phyloP scores from a whole-genome alignment of 495 filamentous ascomycete species.

The Venustampulla echinocandica region DNA sequence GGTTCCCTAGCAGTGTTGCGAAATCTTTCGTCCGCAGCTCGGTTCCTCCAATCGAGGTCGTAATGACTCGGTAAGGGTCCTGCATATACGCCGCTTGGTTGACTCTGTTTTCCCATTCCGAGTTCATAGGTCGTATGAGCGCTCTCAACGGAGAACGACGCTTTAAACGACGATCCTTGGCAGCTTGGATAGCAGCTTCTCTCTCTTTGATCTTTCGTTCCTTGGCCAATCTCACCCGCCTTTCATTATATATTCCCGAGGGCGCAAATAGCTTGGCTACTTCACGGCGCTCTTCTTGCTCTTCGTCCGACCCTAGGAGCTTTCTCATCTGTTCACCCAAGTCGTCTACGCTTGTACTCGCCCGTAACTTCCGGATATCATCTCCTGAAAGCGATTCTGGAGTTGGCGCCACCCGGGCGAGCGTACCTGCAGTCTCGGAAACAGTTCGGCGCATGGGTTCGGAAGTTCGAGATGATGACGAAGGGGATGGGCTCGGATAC shows the following conservation, averaged over 20 bases:
- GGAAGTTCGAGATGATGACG: too few relatives aligned
- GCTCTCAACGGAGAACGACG: slow-evolving; percentile 20
- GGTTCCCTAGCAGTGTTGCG: slow-evolving; percentile 39
- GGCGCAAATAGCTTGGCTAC: background rate
- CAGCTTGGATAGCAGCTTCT: slow-evolving; percentile 6
- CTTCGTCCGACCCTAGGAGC: background rate
- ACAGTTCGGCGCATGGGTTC: too few relatives aligned
- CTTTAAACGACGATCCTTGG: slow-evolving; percentile 11
- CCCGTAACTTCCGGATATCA: background rate
- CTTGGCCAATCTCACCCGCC: slow-evolving; percentile 1
- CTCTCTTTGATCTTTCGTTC: slow-evolving; percentile 5
- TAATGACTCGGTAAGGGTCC: slow-evolving; percentile 26
- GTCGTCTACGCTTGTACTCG: background rate
- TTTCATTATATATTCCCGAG: background rate
- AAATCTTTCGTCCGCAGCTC: slow-evolving; percentile 55
- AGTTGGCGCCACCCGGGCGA: too few relatives aligned
- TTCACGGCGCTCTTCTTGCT: background rate
- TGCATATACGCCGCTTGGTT: slow-evolving; percentile 25
- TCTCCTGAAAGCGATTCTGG: background rate
- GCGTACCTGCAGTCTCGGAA: too few relatives aligned
- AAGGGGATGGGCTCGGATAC: too few relatives aligned
- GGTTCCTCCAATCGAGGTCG: slow-evolving; percentile 44
- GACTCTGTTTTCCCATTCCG: slow-evolving; percentile 37
- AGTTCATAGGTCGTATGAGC: slow-evolving; percentile 35
- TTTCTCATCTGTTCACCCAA: background rate